A percentile compares a stretch with the other conserved stretches of the same genome.
Evolutionary conservation across 2,329 filamentous ascomycete species (phyloP).

Genomic region (Capronia epimyces): DNA sequence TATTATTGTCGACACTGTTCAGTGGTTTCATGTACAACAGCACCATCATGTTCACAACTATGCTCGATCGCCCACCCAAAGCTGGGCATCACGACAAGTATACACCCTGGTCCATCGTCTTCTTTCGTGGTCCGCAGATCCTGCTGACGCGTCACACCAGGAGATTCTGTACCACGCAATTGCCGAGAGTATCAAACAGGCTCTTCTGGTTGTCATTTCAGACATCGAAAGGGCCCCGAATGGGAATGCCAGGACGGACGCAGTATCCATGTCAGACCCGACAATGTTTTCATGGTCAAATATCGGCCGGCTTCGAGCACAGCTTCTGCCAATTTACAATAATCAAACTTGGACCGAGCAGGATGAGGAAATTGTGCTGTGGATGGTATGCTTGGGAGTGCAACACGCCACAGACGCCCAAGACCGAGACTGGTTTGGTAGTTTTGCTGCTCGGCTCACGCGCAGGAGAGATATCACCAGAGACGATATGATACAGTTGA

Average conservation of each 20-base stretch:
- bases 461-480: neutral
- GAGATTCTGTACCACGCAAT: constrained; percentile 1
- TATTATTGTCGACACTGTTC: constrained; percentile 11
- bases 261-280: neutral
- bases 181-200: constrained; percentile 14
- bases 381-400: constrained; percentile 14
- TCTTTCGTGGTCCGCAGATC: constrained; percentile 2
- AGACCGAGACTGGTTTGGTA: constrained; percentile 13
- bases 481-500: constrained; percentile 9
- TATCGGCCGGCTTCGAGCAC: neutral
- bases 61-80: neutral
- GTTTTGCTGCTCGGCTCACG: constrained; percentile 4
- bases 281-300: constrained; percentile 7
- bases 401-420: constrained; percentile 1
- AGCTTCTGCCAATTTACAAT: neutral
- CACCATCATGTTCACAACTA: constrained; percentile 10
- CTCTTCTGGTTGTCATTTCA: constrained; percentile 11
- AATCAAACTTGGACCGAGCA: constrained; percentile 5
- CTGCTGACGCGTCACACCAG: neutral
- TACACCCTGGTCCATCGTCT: constrained; percentile 16
- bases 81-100: constrained; percentile 8
- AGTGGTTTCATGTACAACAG: constrained; percentile 20
- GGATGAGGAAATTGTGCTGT: constrained; percentile 14
- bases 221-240: neutral
- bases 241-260: neutral